A percentile compares a stretch with the other conserved stretches of the same genome.
phyloP scores from a whole-genome alignment of 352 stramenopile species.

The Phytophthora nicotianae region DNA sequence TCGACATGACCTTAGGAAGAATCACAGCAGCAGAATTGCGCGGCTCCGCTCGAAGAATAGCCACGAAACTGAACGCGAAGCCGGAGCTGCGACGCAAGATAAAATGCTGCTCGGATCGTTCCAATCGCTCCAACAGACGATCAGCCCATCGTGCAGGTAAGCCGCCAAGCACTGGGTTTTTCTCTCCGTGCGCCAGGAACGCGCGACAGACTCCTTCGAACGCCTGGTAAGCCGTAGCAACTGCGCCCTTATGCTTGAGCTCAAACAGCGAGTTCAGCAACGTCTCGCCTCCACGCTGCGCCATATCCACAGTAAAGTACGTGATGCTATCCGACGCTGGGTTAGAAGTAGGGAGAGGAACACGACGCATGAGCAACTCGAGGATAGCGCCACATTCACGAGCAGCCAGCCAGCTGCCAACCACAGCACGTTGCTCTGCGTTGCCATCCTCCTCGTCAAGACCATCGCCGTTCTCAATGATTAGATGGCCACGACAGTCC shows the following conservation, averaged over 20 bases:
- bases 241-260: conserved; percentile 89
- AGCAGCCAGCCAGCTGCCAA: conserved; percentile 87
- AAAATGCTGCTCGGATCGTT: conserved; percentile 85
- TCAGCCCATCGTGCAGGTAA: conserved; percentile 82
- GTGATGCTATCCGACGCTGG: conserved; percentile 15
- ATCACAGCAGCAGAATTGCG: conserved; percentile 81
- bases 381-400: conserved; percentile 84
- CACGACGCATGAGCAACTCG: conserved; percentile 70
- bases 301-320: conserved; percentile 61
- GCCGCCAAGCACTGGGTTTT: conserved; percentile 50
- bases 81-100: conserved; percentile 87
- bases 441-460: conserved; percentile 54
- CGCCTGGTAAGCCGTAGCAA: conserved; percentile 80
- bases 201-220: conserved; percentile 88
- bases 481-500: conserved; percentile 81
- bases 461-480: conserved; percentile 53
- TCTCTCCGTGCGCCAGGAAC: conserved; percentile 70
- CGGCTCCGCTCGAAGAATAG: conserved; percentile 86
- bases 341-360: conserved; percentile 48
- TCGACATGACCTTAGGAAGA: conserved; percentile 74
- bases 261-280: conserved; percentile 86
- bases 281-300: conserved; percentile 64
- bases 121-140: conserved; percentile 71
- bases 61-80: conserved; percentile 90
- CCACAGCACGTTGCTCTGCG: conserved; percentile 75